Evolutionary conservation across 805 yeast species (phyloP), one percentile per base, ranked within the genome.

Genomic region (Cyberlindnera subsufficiens): DNA sequence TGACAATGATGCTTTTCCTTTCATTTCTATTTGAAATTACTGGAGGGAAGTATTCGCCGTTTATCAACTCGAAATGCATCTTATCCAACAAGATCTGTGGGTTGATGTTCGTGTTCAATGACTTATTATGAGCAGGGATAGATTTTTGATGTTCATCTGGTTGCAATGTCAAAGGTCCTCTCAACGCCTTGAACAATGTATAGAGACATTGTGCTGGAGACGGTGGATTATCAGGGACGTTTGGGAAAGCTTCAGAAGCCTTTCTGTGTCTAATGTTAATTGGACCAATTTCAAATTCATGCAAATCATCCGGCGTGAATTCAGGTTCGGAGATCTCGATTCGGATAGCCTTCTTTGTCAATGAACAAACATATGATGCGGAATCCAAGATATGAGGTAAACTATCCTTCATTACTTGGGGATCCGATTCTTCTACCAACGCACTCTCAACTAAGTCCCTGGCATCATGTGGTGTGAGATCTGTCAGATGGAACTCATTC

Each of bases 121-220:
- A 64, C 14, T 77, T 67, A 46, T 73, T 74, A n/a, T 64, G 59
- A 4, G 76, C 59, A 46, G 72, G 68, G 32, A 88, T 80, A 0
- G 83, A 77, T 53, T 76, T 80, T 3, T 68, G 61, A 10, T 73
- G 75, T 5, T 70, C 74, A 3, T 59, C 64, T 3, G 72, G 64
- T 2, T 56, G 60, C 19, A 72, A 59, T 8, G 67, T 58, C 18
- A 87, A 59, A 0, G 95, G 91, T 2, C 88, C 90, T 48, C 70
- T 76, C 37, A 86, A 63, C 8, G 84, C 82, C 46, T 77, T 78
- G 51, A 74, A 70, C 15, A 87, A 54, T 0, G 87, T 82, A 38
- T 67, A 66, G 18, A 84, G 65, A 51, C 95, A 82, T 35, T 72
- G 75, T 0, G 74, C 58, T 3, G 80, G 74, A 3, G 76, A 63